Evolutionary conservation across 164 flowering plant species (phyloP), one percentile per base, ranked within the genome.

Genomic region (Hamamelis virginiana): DNA sequence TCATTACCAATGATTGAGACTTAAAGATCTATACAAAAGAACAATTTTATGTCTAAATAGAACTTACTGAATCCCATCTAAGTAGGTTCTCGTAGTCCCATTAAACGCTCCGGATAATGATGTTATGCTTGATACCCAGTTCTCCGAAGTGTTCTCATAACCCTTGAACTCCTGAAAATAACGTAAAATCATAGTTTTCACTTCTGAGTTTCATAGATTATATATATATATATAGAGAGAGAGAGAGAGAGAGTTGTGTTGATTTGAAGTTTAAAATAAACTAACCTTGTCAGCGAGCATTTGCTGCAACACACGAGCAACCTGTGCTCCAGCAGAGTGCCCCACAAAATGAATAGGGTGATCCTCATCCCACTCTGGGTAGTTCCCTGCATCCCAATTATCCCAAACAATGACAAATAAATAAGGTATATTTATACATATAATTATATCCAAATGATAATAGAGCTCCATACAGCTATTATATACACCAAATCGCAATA

Each of bases 241-340:
- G n/a, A n/a, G n/a, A n/a, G n/a, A n/a, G n/a, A n/a, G n/a, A n/a
- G n/a, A n/a, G n/a, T 2, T 50, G 18, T 13, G 12, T 22, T 23
- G 46, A 9, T 19, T 58, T 10, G 5, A 21, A 33, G 19, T 19
- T 50, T 50, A 33, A 44, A 16, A 12, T 21, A 5, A 41, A 51
- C 72, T n/a, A 55, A 91, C 98, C 92, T 96, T 96, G 72, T 90
- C 97, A 15, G 94, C 95, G 8, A 96, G 94, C 99, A 96, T 93
- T 84, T 96, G 99, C 85, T 96, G 99, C 87, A 96, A 76, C 45
- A 91, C 83, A 0, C 99, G 85, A 67, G 84, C 89, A 45, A 96
- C 99, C 78, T 91, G 99, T 4, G 97, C 98, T 64, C 99, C 99
- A 1, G 99, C 98, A 0, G 99, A 96, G 80, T 96, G 99, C 57